Evolutionary conservation across 441 rosid genomes (phyloP), one percentile per base, ranked within the genome.

Genomic region (Erysimum pusillum): DNA sequence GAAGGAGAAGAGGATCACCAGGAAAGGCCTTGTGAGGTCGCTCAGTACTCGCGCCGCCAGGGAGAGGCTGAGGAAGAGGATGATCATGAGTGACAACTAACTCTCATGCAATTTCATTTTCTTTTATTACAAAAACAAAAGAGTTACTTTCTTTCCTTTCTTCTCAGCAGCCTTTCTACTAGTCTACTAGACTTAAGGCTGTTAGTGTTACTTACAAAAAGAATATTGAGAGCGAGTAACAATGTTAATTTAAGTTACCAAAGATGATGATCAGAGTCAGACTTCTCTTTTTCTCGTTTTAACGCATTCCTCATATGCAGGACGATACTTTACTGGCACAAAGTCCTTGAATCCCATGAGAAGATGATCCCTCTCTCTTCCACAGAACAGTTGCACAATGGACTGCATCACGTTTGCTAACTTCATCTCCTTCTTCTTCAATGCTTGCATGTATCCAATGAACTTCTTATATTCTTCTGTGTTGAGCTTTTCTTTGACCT

Each of bases 401-500:
- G 91, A 86, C 72, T 88, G 83, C 75, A 92, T 80, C 76, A 93
- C 89, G 60, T 67, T 71, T 63, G 82, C 84, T 76, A 87, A 74
- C 60, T 86, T 86, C 80, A 87, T 82, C 69, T 88, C 91, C 79
- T 91, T 88, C 42, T 94, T 91, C 86, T 90, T 96, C 84, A 90
- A 78, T 67, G 94, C 97, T 86, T 88, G 93, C 91, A 96, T 85
- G 70, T 84, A 87, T 61, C 90, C 97, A 48, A 96, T 85, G 82
- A 96, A 96, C 68, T 91, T 87, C 74, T 83, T 88, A 74, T 96
- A 96, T 77, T 96, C 97, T 64, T 87, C 69, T 61, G 91, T 60
- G 77, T 75, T 87, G 60, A 96, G 97, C 76, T 87, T 88, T 83
- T 87, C 93, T 75, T 86, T 86, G n/a, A 86, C 97, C 99, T 96